Percentiles rank a stretch among this genome's conserved stretches.
Conservation (phyloP, 352 stramenopile genomes). For the Pythium coloratum region DNA sequence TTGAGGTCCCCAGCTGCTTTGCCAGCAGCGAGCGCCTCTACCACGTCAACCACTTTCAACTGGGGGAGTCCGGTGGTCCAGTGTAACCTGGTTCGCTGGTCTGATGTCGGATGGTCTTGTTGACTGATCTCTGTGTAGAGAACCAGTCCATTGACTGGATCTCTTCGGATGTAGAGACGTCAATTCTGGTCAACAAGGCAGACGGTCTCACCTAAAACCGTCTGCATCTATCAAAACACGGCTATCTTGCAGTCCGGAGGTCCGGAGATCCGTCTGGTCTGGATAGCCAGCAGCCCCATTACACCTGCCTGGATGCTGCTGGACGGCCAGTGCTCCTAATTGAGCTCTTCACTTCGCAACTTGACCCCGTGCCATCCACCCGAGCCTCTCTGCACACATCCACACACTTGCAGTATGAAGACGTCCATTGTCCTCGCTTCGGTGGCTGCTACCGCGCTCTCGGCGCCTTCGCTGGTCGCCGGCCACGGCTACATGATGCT, state of each 20-base stretch:
- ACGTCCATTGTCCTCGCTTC: conserved; percentile 11
- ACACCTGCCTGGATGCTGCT: no score
- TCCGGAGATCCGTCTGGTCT: not conserved
- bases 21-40: not conserved
- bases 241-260: not conserved
- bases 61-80: no score
- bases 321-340: no score
- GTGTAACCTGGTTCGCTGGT: no score
- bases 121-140: not conserved
- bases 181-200: not conserved
- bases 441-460: conserved; percentile 8
- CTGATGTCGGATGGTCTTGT: no score
- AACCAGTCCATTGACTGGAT: not conserved
- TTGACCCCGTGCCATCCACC: not conserved
- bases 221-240: not conserved
- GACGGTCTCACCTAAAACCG: not conserved
- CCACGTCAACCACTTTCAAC: no score
- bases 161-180: not conserved
- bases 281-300: not conserved
- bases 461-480: conserved; percentile 5
- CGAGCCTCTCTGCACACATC: not conserved
- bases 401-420: not conserved
- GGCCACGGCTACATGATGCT: conserved; percentile 22
- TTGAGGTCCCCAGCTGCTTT: not conserved
- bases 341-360: not conserved